These are phyloP conservation scores for Phylloporus gajari DNA, from an alignment of 1,284 basidiomycete species.

Conservation along the genomic window DNA sequence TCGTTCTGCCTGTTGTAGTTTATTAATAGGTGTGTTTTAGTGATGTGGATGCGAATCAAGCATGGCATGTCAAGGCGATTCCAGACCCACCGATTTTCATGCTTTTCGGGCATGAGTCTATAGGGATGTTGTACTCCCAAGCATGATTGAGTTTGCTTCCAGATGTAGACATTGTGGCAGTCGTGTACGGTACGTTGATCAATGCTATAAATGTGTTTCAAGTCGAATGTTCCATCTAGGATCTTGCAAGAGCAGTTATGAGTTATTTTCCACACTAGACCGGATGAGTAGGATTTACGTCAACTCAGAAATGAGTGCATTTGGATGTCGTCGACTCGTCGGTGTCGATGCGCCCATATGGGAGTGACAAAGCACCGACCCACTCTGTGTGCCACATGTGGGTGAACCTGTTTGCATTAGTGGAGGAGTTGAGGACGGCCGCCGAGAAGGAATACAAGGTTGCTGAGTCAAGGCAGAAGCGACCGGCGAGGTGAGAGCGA, in stretches of 20 bases:
- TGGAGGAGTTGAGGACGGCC: constrained; percentile 80
- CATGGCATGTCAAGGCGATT: constrained; percentile 80
- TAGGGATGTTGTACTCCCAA: neutral
- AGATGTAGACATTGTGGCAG: constrained; percentile 77
- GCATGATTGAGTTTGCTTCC: constrained; percentile 12
- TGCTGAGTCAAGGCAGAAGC: constrained; percentile 69
- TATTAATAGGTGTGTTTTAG: constrained; percentile 53
- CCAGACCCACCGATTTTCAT: constrained; percentile 66
- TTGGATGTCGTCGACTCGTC: no score
- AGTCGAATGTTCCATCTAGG: constrained; percentile 45
- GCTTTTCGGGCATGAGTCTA: constrained; percentile 78
- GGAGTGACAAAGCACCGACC: constrained; percentile 80
- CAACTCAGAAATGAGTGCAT: constrained; percentile 68
- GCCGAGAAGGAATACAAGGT: constrained; percentile 79
- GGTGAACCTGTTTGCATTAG: constrained; percentile 80
- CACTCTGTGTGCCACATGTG: constrained; percentile 89
- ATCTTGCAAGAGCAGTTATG: constrained; percentile 69
- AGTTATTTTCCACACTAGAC: neutral
- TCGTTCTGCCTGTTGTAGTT: neutral
- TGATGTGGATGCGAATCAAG: constrained; percentile 83
- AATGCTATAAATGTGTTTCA: neutral
- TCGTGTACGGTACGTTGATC: constrained; percentile 74
- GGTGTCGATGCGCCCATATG: constrained; percentile 83
- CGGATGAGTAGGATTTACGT: constrained; percentile 2
- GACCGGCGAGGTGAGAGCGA: constrained; percentile 80